Conservation (phyloP, 129 eudicot species). For the Dittrichia graveolens region DNA sequence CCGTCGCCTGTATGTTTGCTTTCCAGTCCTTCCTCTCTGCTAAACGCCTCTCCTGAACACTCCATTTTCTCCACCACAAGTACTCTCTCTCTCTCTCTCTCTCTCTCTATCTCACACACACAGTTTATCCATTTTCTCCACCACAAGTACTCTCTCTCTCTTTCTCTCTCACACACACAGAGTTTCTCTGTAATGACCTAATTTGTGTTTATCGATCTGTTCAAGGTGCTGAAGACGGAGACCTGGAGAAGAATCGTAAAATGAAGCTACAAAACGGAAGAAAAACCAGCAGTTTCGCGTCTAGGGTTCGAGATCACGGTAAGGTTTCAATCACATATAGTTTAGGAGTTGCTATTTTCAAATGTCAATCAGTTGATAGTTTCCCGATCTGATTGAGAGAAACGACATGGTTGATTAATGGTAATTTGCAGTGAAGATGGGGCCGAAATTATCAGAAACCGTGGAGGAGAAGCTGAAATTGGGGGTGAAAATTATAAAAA, state of each 20-base stretch:
- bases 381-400: no score
- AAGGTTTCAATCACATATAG: neutral
- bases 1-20: conserved; percentile 7
- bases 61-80: no score
- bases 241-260: conserved; percentile 1
- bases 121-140: neutral
- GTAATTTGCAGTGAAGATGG: conserved; percentile 51
- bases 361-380: no score
- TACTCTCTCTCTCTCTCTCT: no score
- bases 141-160: conserved; percentile 11
- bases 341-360: no score
- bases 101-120: no score
- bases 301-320: conserved; percentile 56
- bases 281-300: conserved; percentile 40
- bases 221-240: conserved; percentile 36
- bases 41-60: neutral
- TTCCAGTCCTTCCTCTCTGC: conserved; percentile 21
- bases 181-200: neutral
- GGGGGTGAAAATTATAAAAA: conserved; percentile 47
- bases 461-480: conserved; percentile 61
- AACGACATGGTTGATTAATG: no score
- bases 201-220: conserved; percentile 1
- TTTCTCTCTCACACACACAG: neutral
- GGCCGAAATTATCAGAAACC: conserved; percentile 49
- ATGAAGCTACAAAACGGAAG: conserved; percentile 19